Conservation (phyloP, 192 early-diverging fungal species). For the Entophlyctis luteolus region DNA sequence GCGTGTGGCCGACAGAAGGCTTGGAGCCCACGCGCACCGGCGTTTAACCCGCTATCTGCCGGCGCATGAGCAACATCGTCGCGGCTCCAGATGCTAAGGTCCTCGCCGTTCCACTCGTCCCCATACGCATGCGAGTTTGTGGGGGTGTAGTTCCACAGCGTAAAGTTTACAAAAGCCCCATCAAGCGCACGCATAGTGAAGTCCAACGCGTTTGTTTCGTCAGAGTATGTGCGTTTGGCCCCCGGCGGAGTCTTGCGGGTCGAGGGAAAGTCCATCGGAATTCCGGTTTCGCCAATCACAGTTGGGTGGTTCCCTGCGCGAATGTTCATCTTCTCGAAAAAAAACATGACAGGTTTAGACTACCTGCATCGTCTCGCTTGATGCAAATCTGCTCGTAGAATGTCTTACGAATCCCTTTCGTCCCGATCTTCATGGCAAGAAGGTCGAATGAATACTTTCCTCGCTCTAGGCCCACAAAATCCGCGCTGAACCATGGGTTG, state of each 20-base stretch:
- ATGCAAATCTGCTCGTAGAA: slow-evolving; percentile 46
- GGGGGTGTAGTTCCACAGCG: slow-evolving; percentile 79
- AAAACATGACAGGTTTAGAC: background rate
- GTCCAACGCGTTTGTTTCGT: slow-evolving; percentile 65
- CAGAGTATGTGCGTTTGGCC: slow-evolving; percentile 62
- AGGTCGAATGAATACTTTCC: slow-evolving; percentile 49
- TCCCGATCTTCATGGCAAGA: slow-evolving; percentile 66
- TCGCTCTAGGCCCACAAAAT: slow-evolving; percentile 43
- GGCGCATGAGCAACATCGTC: background rate
- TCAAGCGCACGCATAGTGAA: slow-evolving; percentile 62
- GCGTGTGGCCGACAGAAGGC: slow-evolving; percentile 38
- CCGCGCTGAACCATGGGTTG: slow-evolving; percentile 61
- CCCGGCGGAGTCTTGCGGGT: slow-evolving; percentile 54
- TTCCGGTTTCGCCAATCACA: slow-evolving; percentile 72
- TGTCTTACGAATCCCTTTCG: slow-evolving; percentile 59
- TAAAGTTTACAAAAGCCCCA: slow-evolving; percentile 64
- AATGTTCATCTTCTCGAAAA: background rate
- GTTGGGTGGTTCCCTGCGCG: background rate
- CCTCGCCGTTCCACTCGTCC: slow-evolving; percentile 81
- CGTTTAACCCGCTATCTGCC: slow-evolving; percentile 19
- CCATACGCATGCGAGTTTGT: slow-evolving; percentile 66
- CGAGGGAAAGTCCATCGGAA: slow-evolving; percentile 73
- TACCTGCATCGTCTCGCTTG: slow-evolving; percentile 6
- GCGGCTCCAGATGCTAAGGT: slow-evolving; percentile 41
- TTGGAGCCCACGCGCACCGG: slow-evolving; percentile 34